Evolutionary conservation across 371 early-diverging fungal species (phyloP).

Genomic region (Umbelopsis sp.): DNA sequence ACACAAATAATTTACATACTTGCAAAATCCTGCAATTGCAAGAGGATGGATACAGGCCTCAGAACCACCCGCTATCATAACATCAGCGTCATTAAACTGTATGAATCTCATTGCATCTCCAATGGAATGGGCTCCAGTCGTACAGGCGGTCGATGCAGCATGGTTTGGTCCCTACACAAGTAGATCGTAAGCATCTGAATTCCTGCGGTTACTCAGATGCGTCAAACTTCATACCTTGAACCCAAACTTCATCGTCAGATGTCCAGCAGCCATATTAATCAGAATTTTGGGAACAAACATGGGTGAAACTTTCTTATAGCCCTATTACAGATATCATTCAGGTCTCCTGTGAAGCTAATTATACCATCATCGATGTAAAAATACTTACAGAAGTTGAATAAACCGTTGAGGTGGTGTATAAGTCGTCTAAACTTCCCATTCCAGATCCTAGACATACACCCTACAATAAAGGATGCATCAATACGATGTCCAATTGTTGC

Average conservation of each 20-base stretch:
- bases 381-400: conserved; percentile 57
- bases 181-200: neutral
- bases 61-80: conserved; percentile 95
- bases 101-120: conserved; percentile 95
- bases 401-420: conserved; percentile 60
- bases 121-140: conserved; percentile 93
- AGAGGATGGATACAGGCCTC: conserved; percentile 88
- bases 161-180: conserved; percentile 85
- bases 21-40: conserved; percentile 88
- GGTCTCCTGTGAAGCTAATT: no score
- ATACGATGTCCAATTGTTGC: neutral
- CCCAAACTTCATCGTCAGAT: conserved; percentile 87
- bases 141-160: conserved; percentile 91
- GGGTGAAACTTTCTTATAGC: conserved; percentile 81
- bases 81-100: conserved; percentile 90
- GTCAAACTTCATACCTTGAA: conserved; percentile 55
- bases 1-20: conserved; percentile 36
- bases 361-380: neutral
- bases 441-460: conserved; percentile 93
- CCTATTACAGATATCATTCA: conserved; percentile 42
- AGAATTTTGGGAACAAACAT: conserved; percentile 91
- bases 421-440: conserved; percentile 90
- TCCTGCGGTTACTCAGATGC: neutral
- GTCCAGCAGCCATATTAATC: conserved; percentile 95
- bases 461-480: conserved; percentile 29